These are phyloP conservation scores for Ustilago hordei DNA, from an alignment of 1,284 basidiomycete genomes.

Conservation along the genomic window DNA sequence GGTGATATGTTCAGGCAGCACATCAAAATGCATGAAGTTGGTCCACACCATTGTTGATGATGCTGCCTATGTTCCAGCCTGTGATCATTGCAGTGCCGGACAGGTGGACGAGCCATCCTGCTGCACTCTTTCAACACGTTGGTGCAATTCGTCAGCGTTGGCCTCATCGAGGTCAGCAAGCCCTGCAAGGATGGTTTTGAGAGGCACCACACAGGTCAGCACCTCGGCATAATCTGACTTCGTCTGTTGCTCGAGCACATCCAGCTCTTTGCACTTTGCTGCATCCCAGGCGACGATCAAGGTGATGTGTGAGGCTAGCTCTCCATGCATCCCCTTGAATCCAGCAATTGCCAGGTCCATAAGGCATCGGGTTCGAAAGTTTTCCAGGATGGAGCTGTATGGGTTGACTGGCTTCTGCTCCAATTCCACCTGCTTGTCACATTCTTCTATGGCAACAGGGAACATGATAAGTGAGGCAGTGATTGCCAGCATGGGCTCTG, in stretches of 20 bases:
- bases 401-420: neutral
- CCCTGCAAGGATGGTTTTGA: neutral
- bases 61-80: neutral
- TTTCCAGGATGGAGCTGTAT: slow-evolving; percentile 10
- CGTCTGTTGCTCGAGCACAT: neutral
- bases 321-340: slow-evolving; percentile 17
- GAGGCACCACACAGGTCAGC: neutral
- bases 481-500: slow-evolving; percentile 16
- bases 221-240: neutral
- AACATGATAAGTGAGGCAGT: slow-evolving; percentile 20
- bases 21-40: slow-evolving; percentile 34
- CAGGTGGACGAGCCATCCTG: neutral
- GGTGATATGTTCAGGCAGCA: neutral
- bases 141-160: neutral
- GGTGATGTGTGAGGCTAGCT: slow-evolving; percentile 13
- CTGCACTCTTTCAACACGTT: neutral
- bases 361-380: slow-evolving; percentile 3
- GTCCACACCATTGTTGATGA: slow-evolving; percentile 4
- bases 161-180: slow-evolving; percentile 4
- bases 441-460: neutral
- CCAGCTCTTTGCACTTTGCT: neutral
- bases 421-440: neutral
- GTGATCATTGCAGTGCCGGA: too few relatives aligned
- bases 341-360: neutral
- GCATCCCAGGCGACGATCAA: slow-evolving; percentile 27